Conservation (phyloP, 352 stramenopile genomes). For the Albugo candida region DNA sequence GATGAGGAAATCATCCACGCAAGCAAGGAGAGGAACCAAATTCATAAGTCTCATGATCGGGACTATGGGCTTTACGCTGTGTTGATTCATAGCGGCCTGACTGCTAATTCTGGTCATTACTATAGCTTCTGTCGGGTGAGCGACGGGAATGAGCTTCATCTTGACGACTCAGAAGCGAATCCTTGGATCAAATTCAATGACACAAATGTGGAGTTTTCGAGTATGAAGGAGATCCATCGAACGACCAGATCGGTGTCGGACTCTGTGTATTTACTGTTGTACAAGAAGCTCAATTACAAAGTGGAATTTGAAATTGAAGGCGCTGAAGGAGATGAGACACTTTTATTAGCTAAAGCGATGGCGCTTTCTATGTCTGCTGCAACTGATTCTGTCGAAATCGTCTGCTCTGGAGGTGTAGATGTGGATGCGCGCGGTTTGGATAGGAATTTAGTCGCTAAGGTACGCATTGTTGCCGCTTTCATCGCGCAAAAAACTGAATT, state of each 20-base stretch:
- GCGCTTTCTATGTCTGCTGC: constrained; percentile 72
- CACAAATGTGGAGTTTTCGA: constrained; percentile 54
- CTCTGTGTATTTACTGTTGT: constrained; percentile 76
- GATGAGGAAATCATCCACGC: constrained; percentile 30
- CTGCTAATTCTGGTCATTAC: constrained; percentile 81
- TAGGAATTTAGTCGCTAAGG: too few species aligned
- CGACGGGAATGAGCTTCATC: constrained; percentile 46
- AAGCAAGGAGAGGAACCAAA: constrained; percentile 6
- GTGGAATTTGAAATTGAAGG: constrained; percentile 7
- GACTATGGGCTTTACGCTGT: constrained; percentile 80
- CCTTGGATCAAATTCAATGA: constrained; percentile 88
- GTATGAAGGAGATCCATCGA: constrained; percentile 68
- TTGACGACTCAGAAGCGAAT: constrained; percentile 50
- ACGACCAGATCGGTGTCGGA: constrained; percentile 70
- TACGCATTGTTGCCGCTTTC: too few species aligned
- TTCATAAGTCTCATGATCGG: constrained; percentile 18
- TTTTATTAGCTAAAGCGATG: constrained; percentile 78
- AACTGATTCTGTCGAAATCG: constrained; percentile 1
- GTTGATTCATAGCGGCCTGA: constrained; percentile 75
- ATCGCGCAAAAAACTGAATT: too few species aligned
- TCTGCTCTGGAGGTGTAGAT: too few species aligned
- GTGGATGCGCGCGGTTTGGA: too few species aligned
- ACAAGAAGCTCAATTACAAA: constrained; percentile 66
- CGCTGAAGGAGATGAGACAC: constrained; percentile 54
- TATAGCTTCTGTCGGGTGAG: constrained; percentile 79